Percentiles rank a stretch among this genome's conserved stretches.
phyloP scores from a whole-genome alignment of 306 rosid genomes.

The Prunus kanzakura region DNA sequence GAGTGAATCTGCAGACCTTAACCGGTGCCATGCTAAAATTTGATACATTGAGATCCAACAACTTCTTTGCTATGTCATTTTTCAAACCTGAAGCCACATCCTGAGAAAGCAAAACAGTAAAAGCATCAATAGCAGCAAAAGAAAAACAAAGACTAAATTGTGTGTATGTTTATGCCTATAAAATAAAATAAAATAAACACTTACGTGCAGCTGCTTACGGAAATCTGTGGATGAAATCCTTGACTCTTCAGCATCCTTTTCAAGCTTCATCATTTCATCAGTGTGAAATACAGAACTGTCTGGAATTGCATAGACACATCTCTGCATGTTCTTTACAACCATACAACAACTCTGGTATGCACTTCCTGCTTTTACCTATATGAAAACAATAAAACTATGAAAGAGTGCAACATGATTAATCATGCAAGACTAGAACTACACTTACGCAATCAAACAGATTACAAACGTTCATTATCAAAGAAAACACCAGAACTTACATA shows the following conservation, averaged over 20 bases:
- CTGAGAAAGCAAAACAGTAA: slow-evolving; percentile 36
- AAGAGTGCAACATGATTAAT: slow-evolving; percentile 19
- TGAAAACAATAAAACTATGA: slow-evolving; percentile 24
- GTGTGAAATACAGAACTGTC: slow-evolving; percentile 38
- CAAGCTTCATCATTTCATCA: slow-evolving; percentile 60
- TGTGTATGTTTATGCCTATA: neutral
- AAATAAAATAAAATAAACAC: slow-evolving; percentile 15
- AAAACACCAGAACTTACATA: neutral
- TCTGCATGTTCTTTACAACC: slow-evolving; percentile 81
- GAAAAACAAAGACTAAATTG: slow-evolving; percentile 7
- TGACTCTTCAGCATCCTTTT: slow-evolving; percentile 60
- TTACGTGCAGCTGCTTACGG: slow-evolving; percentile 61
- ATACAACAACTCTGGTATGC: slow-evolving; percentile 84
- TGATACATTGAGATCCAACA: slow-evolving; percentile 65
- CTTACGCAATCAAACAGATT: neutral
- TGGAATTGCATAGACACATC: slow-evolving; percentile 90
- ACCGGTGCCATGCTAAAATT: slow-evolving; percentile 80
- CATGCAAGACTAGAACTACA: neutral
- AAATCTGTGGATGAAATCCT: slow-evolving; percentile 58
- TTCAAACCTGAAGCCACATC: slow-evolving; percentile 64
- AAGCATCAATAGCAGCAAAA: slow-evolving; percentile 15
- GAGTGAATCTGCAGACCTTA: slow-evolving; percentile 54
- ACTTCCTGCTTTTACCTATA: slow-evolving; percentile 75
- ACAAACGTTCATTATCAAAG: neutral
- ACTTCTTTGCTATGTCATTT: slow-evolving; percentile 63